phyloP scores from a whole-genome alignment of 2,329 filamentous ascomycete genomes.

The Neonectria magnoliae region DNA sequence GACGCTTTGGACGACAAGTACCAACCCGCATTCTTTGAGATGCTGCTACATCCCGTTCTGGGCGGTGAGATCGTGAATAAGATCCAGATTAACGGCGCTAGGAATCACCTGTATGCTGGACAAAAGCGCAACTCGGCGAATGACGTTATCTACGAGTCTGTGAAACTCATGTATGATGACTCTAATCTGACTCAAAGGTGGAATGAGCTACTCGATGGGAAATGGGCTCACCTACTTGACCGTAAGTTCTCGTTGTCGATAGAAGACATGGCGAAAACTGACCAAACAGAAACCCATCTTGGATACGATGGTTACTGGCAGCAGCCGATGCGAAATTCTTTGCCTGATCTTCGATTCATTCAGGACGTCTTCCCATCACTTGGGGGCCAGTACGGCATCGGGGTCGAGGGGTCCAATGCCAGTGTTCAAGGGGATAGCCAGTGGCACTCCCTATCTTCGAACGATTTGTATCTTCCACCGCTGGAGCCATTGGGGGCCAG shows the following conservation, averaged over 20 bases:
- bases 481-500: constrained; percentile 46
- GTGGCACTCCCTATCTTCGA: constrained; percentile 62
- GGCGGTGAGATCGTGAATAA: constrained; percentile 65
- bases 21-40: constrained; percentile 67
- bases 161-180: not conserved
- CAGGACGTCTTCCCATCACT: constrained; percentile 67
- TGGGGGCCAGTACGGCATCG: constrained; percentile 49
- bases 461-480: constrained; percentile 46
- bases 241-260: not conserved
- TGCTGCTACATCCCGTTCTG: constrained; percentile 68
- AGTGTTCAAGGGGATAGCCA: constrained; percentile 52
- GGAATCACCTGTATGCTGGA: constrained; percentile 63
- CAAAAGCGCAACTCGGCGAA: constrained; percentile 69
- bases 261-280: not conserved
- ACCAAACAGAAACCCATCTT: constrained; percentile 60
- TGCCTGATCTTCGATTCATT: constrained; percentile 58
- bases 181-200: not conserved
- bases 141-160: not conserved
- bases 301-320: constrained; percentile 69
- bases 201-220: not conserved
- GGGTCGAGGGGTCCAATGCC: constrained; percentile 47
- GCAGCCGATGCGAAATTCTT: constrained; percentile 76
- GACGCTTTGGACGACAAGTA: constrained; percentile 53
- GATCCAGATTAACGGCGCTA: constrained; percentile 56
- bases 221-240: not conserved